These are phyloP conservation scores for Cochlearia excelsa DNA, from an alignment of 345 rosid genomes.

Conservation along the genomic window DNA sequence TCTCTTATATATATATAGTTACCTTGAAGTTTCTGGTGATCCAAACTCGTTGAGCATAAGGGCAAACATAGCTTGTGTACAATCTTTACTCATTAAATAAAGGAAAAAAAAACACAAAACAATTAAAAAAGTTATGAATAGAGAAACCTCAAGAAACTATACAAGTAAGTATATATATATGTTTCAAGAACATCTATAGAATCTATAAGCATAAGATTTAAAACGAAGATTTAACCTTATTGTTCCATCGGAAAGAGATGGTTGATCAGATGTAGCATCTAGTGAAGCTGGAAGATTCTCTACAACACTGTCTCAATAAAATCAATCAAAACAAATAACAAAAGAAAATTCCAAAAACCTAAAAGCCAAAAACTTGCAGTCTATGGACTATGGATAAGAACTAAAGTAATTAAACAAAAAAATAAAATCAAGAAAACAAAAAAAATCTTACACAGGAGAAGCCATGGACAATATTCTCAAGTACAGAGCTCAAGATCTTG, in stretches of 20 bases:
- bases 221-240: conserved; percentile 41
- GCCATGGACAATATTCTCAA: not conserved
- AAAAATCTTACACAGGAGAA: not conserved
- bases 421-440: too few species aligned
- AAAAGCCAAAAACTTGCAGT: too few species aligned
- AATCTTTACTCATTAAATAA: conserved; percentile 39
- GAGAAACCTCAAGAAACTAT: not conserved
- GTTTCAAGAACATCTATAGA: not conserved
- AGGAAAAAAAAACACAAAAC: not conserved
- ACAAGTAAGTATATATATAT: not conserved
- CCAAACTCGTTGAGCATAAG: conserved; percentile 90
- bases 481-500: not conserved
- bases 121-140: not conserved
- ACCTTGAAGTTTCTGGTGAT: conserved; percentile 90
- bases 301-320: conserved; percentile 23
- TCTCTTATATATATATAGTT: too few species aligned
- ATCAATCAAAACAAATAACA: not conserved
- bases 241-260: conserved; percentile 76
- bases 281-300: conserved; percentile 52
- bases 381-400: not conserved
- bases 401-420: too few species aligned
- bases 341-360: not conserved
- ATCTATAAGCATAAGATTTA: not conserved
- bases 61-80: conserved; percentile 62
- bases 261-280: conserved; percentile 57